Evolutionary conservation across 225 moss, liverwort and hornwort genomes (phyloP).

Genomic region (Pseudoscleropodium purum): DNA sequence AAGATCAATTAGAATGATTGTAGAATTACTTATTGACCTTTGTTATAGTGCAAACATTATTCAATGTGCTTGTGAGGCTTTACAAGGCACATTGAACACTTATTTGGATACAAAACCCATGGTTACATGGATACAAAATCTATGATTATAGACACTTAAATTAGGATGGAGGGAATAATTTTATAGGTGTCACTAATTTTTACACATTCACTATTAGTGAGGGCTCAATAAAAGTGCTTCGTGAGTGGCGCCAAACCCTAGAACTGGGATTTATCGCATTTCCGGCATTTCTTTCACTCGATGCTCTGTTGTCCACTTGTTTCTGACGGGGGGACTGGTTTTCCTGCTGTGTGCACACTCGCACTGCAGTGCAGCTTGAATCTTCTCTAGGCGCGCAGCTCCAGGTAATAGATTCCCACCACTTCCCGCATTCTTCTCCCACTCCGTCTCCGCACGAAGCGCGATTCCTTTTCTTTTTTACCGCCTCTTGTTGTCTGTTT

Average conservation of each 20-base stretch:
- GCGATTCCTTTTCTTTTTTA: neutral
- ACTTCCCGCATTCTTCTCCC: neutral
- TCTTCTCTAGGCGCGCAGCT: too few relatives aligned
- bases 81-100: neutral
- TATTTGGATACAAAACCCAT: neutral
- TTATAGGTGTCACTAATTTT: neutral
- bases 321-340: too few relatives aligned
- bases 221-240: neutral
- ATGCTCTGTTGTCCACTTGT: neutral
- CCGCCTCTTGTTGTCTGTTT: neutral
- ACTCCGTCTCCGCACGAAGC: neutral
- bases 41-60: neutral
- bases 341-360: neutral
- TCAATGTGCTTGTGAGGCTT: neutral
- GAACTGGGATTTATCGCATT: neutral
- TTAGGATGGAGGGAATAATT: too few relatives aligned
- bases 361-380: neutral
- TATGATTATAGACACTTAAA: too few relatives aligned
- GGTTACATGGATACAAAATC: neutral
- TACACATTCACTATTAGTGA: neutral
- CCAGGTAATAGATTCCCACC: neutral
- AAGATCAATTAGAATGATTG: rapidly evolving
- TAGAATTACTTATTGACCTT: rapidly evolving
- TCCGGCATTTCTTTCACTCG: neutral
- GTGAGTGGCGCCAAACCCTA: neutral